phyloP scores from a whole-genome alignment of 1,284 basidiomycete species.

The Austroboletus niveus region DNA sequence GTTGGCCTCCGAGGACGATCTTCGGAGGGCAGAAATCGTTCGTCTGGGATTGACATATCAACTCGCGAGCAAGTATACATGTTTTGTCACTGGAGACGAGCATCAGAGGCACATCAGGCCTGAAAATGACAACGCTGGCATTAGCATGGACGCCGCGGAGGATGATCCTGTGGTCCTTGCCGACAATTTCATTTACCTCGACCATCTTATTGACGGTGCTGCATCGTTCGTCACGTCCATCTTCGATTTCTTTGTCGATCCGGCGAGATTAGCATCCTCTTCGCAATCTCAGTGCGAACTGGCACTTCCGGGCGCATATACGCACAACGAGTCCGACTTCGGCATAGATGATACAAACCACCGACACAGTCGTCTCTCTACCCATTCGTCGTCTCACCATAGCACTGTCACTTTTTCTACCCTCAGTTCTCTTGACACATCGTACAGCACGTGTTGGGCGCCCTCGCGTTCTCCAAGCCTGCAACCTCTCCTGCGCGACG shows the following conservation, averaged over 20 bases:
- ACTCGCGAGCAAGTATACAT: constrained; percentile 50
- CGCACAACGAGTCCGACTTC: constrained; percentile 4
- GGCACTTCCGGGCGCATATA: constrained; percentile 12
- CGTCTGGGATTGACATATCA: constrained; percentile 50
- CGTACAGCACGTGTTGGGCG: constrained; percentile 35
- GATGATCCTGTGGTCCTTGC: not conserved
- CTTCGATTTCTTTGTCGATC: constrained; percentile 10
- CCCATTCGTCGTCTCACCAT: constrained; percentile 19
- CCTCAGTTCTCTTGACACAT: constrained; percentile 44
- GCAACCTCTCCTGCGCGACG: constrained; percentile 19
- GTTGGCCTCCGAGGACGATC: constrained; percentile 31
- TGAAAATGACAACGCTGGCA: not conserved
- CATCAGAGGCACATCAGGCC: constrained; percentile 2
- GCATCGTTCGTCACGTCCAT: constrained; percentile 16
- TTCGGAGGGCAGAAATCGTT: constrained; percentile 45
- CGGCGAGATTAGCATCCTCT: not conserved
- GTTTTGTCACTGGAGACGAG: constrained; percentile 48
- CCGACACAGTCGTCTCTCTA: too few species aligned
- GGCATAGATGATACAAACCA: not conserved
- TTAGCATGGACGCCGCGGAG: not conserved
- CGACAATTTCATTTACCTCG: constrained; percentile 14
- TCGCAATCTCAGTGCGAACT: constrained; percentile 6
- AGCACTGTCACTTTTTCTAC: constrained; percentile 43
- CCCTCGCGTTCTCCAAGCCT: constrained; percentile 30
- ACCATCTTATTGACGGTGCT: constrained; percentile 16